Conservation (phyloP, 2,329 filamentous ascomycete genomes). For the Microcera coccophila region DNA sequence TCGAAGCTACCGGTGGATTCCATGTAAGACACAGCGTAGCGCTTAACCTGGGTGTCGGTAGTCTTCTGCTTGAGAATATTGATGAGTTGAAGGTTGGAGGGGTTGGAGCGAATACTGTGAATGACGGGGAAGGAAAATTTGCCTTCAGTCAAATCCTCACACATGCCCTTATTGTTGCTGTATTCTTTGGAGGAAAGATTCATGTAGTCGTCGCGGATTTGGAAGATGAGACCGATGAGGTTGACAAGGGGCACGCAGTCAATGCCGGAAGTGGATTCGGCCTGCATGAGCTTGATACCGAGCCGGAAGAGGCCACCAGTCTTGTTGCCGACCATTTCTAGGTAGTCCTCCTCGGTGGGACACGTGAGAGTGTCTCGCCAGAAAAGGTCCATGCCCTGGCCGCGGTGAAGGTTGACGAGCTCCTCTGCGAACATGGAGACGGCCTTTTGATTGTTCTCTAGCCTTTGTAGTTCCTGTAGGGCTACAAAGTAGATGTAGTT, state of each 20-base stretch:
- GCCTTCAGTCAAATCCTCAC: constrained; percentile 92
- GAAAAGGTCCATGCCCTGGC: constrained; percentile 88
- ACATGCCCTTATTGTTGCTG: constrained; percentile 84
- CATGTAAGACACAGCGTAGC: constrained; percentile 89
- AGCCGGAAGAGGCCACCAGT: constrained; percentile 83
- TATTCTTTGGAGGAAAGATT: constrained; percentile 77
- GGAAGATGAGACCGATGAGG: constrained; percentile 79
- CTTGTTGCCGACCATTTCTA: constrained; percentile 93
- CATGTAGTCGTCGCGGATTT: constrained; percentile 90
- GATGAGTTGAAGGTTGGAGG: constrained; percentile 71
- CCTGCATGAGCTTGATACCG: constrained; percentile 84
- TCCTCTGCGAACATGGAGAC: constrained; percentile 76
- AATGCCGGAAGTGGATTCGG: constrained; percentile 53
- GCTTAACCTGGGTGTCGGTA: constrained; percentile 79
- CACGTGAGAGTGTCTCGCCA: constrained; percentile 84
- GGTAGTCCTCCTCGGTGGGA: constrained; percentile 81
- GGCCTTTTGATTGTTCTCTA: constrained; percentile 61
- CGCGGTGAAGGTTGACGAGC: constrained; percentile 77
- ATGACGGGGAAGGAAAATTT: constrained; percentile 97
- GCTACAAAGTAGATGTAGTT: constrained; percentile 87
- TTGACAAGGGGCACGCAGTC: constrained; percentile 84
- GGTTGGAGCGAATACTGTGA: constrained; percentile 79
- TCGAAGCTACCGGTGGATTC: constrained; percentile 83
- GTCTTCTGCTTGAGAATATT: constrained; percentile 93
- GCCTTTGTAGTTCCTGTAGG: constrained; percentile 67